phyloP scores from a whole-genome alignment of 768 basidiomycete species.

The Mycena polygramma region DNA sequence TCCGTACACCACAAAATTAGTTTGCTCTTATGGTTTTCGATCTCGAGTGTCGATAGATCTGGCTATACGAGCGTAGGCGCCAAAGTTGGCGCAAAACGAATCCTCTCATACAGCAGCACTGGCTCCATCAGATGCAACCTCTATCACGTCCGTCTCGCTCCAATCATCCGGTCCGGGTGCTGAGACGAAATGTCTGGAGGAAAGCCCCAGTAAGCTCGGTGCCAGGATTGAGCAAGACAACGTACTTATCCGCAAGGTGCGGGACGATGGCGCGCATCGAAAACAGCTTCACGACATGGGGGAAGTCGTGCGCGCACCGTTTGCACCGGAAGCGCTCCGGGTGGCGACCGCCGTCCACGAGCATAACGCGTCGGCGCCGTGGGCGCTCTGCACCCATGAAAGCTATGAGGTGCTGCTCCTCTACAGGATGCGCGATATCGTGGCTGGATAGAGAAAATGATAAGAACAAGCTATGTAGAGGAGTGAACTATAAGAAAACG shows the following conservation, averaged over 20 bases:
- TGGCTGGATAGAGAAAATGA: not conserved
- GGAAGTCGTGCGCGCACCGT: not conserved
- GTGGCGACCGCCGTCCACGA: not conserved
- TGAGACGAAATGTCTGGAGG: no score
- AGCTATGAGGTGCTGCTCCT: not conserved
- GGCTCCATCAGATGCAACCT: no score
- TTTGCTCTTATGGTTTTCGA: no score
- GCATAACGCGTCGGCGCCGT: not conserved
- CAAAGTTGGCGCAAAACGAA: no score
- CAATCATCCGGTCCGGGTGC: no score
- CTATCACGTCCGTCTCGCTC: no score
- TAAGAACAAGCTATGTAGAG: not conserved
- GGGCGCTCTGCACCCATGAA: constrained; percentile 5
- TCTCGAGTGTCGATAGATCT: no score
- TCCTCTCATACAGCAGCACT: no score
- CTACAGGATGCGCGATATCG: not conserved
- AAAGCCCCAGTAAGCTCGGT: no score
- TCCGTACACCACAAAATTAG: no score
- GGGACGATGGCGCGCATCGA: not conserved
- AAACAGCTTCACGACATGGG: constrained; percentile 10
- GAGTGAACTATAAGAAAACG: not conserved
- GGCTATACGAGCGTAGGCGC: no score
- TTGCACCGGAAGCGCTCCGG: constrained; percentile 11
- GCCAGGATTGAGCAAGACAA: not conserved
- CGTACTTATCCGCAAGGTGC: constrained; percentile 3